Conservation (phyloP, 2,329 filamentous ascomycete species). For the Sarocladiaceae sp. region DNA sequence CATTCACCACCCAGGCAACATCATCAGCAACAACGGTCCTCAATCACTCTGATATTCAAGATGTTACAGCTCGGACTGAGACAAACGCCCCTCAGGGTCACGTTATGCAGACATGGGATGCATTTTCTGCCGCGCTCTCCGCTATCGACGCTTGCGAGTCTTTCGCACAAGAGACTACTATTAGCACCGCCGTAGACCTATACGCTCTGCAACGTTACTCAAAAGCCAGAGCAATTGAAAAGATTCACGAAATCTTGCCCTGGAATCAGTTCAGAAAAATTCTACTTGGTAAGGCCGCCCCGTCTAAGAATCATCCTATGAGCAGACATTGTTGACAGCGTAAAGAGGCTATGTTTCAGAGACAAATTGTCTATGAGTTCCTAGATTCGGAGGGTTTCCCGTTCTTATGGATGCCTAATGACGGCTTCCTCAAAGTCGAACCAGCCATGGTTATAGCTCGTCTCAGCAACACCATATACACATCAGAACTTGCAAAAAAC, state of each 20-base stretch:
- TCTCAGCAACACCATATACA: not conserved
- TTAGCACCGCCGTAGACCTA: too few species aligned
- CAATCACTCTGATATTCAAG: too few species aligned
- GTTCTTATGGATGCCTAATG: not conserved
- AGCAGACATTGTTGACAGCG: too few species aligned
- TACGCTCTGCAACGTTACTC: not conserved
- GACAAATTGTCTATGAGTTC: not conserved
- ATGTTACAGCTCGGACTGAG: too few species aligned
- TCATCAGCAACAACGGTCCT: too few species aligned
- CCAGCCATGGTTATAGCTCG: not conserved
- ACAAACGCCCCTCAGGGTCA: not conserved
- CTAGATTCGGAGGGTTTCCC: not conserved
- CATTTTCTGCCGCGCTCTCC: not conserved
- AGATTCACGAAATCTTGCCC: not conserved
- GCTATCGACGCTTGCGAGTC: not conserved
- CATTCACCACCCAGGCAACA: not conserved
- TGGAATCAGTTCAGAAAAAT: not conserved
- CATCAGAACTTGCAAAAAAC: not conserved
- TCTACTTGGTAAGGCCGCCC: not conserved
- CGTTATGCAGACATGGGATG: not conserved
- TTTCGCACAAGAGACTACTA: not conserved
- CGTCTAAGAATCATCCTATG: not conserved
- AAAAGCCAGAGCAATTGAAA: not conserved
- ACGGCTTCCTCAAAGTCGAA: not conserved
- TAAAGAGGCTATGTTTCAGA: not conserved